Evolutionary conservation across 2,329 filamentous ascomycete species (phyloP).

Genomic region (Monosporascus cannonballus): DNA sequence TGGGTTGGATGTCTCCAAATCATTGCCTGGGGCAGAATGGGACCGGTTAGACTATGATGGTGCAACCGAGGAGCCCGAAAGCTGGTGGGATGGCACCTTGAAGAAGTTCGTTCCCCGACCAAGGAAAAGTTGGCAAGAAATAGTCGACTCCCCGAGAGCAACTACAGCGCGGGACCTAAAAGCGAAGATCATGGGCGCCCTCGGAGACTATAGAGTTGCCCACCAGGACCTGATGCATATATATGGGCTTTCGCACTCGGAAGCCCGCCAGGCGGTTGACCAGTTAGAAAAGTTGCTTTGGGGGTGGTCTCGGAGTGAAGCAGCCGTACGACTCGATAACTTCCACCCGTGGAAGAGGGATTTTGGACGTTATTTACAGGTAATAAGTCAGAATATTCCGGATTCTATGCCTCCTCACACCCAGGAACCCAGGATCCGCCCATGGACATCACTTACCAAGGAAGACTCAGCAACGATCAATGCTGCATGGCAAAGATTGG

Average conservation of each 20-base stretch:
- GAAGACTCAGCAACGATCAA: constrained; percentile 11
- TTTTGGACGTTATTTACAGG: constrained; percentile 7
- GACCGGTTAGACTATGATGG: neutral
- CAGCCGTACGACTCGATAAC: constrained; percentile 14
- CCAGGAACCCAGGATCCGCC: neutral
- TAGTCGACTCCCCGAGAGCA: neutral
- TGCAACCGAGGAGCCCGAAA: neutral
- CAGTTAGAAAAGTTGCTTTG: constrained; percentile 21
- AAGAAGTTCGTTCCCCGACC: constrained; percentile 5
- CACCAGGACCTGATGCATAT: constrained; percentile 10
- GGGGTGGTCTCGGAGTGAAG: constrained; percentile 1
- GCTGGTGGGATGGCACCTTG: constrained; percentile 3
- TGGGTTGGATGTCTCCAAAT: neutral
- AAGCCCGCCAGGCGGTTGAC: constrained; percentile 17
- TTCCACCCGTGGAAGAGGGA: constrained; percentile 22
- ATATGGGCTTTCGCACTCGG: constrained; percentile 14
- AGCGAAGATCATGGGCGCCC: constrained; percentile 13
- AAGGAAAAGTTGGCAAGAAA: neutral
- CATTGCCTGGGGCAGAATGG: neutral
- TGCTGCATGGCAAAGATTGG: constrained; percentile 18
- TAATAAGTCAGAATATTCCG: neutral
- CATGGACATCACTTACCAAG: neutral
- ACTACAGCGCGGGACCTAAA: constrained; percentile 8
- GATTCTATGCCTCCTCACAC: neutral
- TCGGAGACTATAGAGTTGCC: constrained; percentile 8